Percentiles rank a stretch among this genome's conserved stretches.
These are phyloP conservation scores for Elsinoe australis DNA, from an alignment of 2,329 filamentous ascomycete genomes.

Conservation along the genomic window DNA sequence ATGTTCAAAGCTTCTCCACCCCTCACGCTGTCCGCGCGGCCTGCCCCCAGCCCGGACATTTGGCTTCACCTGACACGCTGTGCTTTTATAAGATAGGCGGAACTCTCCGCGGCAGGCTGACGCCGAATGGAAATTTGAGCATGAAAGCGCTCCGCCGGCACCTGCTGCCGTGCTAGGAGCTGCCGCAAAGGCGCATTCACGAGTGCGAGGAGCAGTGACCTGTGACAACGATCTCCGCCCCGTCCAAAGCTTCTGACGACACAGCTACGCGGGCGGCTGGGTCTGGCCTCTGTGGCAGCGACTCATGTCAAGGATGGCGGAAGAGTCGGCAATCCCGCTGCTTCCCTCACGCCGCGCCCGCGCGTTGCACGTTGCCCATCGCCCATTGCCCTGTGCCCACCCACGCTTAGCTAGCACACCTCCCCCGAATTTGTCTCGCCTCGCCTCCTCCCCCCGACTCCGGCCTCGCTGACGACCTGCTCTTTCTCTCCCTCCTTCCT, in stretches of 20 bases:
- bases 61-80: background rate
- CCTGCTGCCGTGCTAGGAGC: background rate
- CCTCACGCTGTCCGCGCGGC: constrained; percentile 10
- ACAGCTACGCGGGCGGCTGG: background rate
- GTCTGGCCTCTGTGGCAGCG: background rate
- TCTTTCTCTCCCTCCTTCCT: background rate
- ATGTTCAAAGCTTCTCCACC: no score
- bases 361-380: no score
- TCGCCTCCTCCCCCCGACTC: background rate
- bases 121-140: background rate
- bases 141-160: background rate
- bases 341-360: no score
- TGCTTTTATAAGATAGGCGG: no score
- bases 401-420: constrained; percentile 20
- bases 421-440: constrained; percentile 10
- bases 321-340: no score
- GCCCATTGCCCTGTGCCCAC: no score
- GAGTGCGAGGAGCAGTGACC: background rate
- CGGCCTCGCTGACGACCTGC: constrained; percentile 11
- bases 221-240: constrained; percentile 16
- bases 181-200: constrained; percentile 8
- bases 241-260: constrained; percentile 1
- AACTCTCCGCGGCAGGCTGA: background rate
- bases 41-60: constrained; percentile 11
- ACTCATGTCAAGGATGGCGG: no score